Evolutionary conservation across 2,329 filamentous ascomycete species (phyloP).

Genomic region (Pseudopyrenochaeta lycopersici): DNA sequence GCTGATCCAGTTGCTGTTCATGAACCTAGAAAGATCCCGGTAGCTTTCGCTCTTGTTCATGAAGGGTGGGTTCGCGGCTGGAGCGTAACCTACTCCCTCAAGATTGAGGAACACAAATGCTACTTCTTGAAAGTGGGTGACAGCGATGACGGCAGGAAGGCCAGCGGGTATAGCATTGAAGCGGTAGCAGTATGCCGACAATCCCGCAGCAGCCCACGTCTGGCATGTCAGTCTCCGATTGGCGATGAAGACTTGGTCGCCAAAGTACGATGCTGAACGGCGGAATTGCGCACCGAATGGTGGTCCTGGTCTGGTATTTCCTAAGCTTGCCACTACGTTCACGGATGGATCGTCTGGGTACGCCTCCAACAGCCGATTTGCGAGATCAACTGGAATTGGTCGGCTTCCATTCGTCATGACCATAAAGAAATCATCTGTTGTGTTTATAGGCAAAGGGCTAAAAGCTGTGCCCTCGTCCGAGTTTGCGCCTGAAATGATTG

Average conservation of each 20-base stretch:
- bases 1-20: slow-evolving; percentile 56
- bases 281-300: slow-evolving; percentile 58
- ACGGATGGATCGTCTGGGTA: slow-evolving; percentile 42
- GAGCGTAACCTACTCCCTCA: slow-evolving; percentile 53
- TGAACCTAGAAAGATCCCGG: slow-evolving; percentile 51
- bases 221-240: slow-evolving; percentile 63
- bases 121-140: slow-evolving; percentile 64
- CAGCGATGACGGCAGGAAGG: slow-evolving; percentile 53
- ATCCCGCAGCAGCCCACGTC: slow-evolving; percentile 58
- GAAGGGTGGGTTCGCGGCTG: slow-evolving; percentile 44
- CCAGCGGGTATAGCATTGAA: slow-evolving; percentile 66
- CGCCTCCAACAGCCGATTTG: slow-evolving; percentile 32
- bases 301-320: slow-evolving; percentile 24
- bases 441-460: slow-evolving; percentile 63
- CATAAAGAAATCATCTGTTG: slow-evolving; percentile 61
- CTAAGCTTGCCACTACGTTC: slow-evolving; percentile 36
- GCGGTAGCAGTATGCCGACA: slow-evolving; percentile 68
- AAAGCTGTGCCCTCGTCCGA: slow-evolving; percentile 72
- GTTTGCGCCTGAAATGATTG: slow-evolving; percentile 70
- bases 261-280: slow-evolving; percentile 60
- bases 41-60: slow-evolving; percentile 48
- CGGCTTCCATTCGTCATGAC: slow-evolving; percentile 45
- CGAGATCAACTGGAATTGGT: slow-evolving; percentile 32
- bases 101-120: slow-evolving; percentile 59
- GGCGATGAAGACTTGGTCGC: slow-evolving; percentile 66